Conservation (phyloP, 805 yeast genomes). For the Tetrapisispora namnaoensis region DNA sequence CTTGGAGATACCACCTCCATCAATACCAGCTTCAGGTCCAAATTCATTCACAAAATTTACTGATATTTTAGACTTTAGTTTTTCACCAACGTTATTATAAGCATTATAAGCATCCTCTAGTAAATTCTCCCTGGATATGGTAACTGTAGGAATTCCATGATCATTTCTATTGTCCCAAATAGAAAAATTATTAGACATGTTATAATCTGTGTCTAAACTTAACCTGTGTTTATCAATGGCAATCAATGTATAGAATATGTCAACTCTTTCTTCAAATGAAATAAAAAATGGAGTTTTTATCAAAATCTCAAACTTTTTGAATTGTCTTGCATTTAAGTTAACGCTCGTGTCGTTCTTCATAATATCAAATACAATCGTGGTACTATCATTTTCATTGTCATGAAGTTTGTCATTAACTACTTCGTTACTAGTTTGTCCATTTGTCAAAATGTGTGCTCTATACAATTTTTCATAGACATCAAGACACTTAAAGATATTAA, state of each 20-base stretch:
- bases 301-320: constrained; percentile 40
- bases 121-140: constrained; percentile 58
- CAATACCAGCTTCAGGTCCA: constrained; percentile 84
- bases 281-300: constrained; percentile 69
- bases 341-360: not conserved
- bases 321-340: constrained; percentile 11
- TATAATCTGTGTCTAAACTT: constrained; percentile 10
- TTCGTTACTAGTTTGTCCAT: constrained; percentile 13
- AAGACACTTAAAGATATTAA: constrained; percentile 14
- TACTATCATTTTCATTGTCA: not conserved
- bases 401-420: constrained; percentile 1
- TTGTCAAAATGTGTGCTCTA: constrained; percentile 11
- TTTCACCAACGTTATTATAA: constrained; percentile 44
- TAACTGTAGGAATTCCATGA: constrained; percentile 31
- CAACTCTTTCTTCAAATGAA: constrained; percentile 65
- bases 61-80: constrained; percentile 48
- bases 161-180: constrained; percentile 1
- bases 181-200: constrained; percentile 9
- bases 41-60: constrained; percentile 64
- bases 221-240: constrained; percentile 38
- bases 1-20: constrained; percentile 94
- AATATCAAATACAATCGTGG: not conserved
- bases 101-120: constrained; percentile 63
- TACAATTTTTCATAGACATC: constrained; percentile 21
- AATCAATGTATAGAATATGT: constrained; percentile 56